A percentile compares a stretch with the other conserved stretches of the same genome.
Evolutionary conservation across 1,139 yeast species (phyloP).

Genomic region (Candida albicans): DNA sequence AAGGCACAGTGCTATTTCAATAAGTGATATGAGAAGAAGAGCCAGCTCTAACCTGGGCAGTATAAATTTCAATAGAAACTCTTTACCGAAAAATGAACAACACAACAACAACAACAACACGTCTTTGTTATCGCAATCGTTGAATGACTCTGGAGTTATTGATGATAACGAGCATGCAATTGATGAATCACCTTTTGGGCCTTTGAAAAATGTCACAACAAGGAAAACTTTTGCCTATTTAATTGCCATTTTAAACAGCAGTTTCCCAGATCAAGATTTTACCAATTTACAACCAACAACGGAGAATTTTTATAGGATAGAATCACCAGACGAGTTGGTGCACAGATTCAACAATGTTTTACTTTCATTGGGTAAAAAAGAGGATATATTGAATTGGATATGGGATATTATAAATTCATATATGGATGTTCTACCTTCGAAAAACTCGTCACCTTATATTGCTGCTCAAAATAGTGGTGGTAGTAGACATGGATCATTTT

Average conservation of each 20-base stretch:
- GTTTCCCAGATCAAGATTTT: conserved; percentile 95
- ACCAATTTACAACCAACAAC: conserved; percentile 84
- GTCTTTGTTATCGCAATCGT: conserved; percentile 19
- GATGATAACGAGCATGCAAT: conserved; percentile 19
- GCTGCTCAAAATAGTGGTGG: conserved; percentile 15
- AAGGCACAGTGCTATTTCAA: conserved; percentile 22
- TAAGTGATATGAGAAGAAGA: conserved; percentile 27
- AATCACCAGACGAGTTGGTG: conserved; percentile 56
- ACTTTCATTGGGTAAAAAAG: conserved; percentile 71
- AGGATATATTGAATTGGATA: conserved; percentile 56
- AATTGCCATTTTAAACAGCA: conserved; percentile 85
- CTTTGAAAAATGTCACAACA: conserved; percentile 78
- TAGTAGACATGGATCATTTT: conserved; percentile 12
- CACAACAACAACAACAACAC: conserved; percentile 1
- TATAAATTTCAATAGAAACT: conserved; percentile 7
- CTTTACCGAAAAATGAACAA: conserved; percentile 8
- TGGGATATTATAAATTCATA: conserved; percentile 90
- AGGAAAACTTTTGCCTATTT: conserved; percentile 88
- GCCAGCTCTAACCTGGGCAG: conserved; percentile 19
- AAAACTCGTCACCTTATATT: conserved; percentile 21
- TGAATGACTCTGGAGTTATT: conserved; percentile 22
- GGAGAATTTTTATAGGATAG: conserved; percentile 52
- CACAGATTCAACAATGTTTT: conserved; percentile 78
- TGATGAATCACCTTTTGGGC: conserved; percentile 88
- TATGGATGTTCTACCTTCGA: conserved; percentile 61